These are phyloP conservation scores for Sistotremastrum niveocremeum DNA, from an alignment of 768 basidiomycete species.

Conservation along the genomic window DNA sequence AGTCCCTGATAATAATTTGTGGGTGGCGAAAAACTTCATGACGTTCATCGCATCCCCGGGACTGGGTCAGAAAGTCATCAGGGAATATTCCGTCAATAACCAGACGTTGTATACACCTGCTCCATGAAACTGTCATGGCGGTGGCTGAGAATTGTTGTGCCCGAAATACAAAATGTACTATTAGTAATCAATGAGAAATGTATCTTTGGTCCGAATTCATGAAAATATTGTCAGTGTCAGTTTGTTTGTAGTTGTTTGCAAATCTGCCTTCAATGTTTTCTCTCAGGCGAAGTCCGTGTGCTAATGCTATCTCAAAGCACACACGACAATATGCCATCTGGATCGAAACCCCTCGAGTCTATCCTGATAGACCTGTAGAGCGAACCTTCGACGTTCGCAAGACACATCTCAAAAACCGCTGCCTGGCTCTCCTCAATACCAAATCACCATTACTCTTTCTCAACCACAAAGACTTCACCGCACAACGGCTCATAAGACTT, in stretches of 20 bases:
- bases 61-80: constrained; percentile 33
- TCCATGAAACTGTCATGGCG: constrained; percentile 2
- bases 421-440: constrained; percentile 53
- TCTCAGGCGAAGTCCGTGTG: too few relatives aligned
- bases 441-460: constrained; percentile 63
- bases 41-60: constrained; percentile 26
- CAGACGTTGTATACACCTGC: constrained; percentile 20
- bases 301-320: neutral
- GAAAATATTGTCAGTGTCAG: too few relatives aligned
- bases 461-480: constrained; percentile 61
- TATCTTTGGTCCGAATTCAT: too few relatives aligned
- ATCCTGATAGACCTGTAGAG: constrained; percentile 39
- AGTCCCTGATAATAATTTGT: constrained; percentile 13
- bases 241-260: too few relatives aligned
- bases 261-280: too few relatives aligned
- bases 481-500: constrained; percentile 51
- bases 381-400: constrained; percentile 73
- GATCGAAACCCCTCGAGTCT: constrained; percentile 34
- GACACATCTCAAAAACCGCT: constrained; percentile 67
- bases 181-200: too few relatives aligned
- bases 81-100: constrained; percentile 23
- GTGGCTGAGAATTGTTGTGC: too few relatives aligned
- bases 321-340: constrained; percentile 44
- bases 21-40: constrained; percentile 26
- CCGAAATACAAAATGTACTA: too few relatives aligned